These are phyloP conservation scores for Cryphonectria nitschkei DNA, from an alignment of 2,329 filamentous ascomycete genomes.

Conservation along the genomic window DNA sequence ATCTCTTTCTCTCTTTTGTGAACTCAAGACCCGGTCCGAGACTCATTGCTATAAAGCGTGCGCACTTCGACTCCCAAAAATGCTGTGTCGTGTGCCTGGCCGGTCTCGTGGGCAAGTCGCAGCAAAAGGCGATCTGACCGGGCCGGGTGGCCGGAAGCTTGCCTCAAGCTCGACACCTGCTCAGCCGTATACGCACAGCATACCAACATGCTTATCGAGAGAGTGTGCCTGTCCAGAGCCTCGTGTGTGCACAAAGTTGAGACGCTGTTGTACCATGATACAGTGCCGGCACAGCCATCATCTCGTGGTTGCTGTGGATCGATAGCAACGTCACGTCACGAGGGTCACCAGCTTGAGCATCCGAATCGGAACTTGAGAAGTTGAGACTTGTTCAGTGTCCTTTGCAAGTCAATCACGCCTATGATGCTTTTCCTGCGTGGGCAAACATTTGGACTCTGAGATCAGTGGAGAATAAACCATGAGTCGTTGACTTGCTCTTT, in stretches of 20 bases:
- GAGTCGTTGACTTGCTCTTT: background rate
- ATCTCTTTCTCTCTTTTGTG: background rate
- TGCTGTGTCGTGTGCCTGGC: background rate
- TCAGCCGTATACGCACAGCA: background rate
- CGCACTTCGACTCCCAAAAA: background rate
- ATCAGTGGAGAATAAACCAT: background rate
- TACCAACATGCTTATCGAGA: background rate
- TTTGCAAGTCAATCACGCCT: background rate
- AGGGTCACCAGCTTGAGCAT: background rate
- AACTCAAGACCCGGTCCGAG: background rate
- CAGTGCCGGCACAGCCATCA: background rate
- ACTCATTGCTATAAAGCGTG: background rate
- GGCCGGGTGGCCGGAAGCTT: constrained; percentile 2
- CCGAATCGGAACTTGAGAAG: background rate
- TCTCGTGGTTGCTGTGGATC: background rate
- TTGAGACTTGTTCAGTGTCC: background rate
- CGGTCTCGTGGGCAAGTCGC: background rate
- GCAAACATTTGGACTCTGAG: background rate
- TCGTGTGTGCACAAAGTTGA: background rate
- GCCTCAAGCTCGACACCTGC: background rate
- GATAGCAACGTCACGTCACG: background rate
- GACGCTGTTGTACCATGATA: background rate
- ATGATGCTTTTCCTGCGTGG: background rate
- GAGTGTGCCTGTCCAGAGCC: background rate
- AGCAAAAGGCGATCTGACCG: background rate